phyloP scores from a whole-genome alignment of 176 grass and related monocot species.

The Thinopyrum elongatum region DNA sequence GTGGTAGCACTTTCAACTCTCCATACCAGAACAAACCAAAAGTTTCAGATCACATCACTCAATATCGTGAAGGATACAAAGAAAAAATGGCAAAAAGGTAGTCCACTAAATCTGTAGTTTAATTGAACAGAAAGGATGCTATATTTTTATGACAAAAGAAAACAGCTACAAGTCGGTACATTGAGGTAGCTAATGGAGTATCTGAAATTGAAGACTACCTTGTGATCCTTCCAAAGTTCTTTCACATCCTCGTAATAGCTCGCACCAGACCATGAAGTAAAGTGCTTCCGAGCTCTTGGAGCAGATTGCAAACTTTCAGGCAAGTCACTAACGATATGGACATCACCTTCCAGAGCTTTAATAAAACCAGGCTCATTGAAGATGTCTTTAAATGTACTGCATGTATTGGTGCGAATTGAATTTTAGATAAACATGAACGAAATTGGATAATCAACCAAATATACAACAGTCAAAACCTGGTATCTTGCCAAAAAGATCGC shows the following conservation, averaged over 20 bases:
- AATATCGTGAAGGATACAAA: neutral
- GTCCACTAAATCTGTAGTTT: neutral
- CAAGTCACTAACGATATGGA: slow-evolving; percentile 61
- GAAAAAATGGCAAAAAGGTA: neutral
- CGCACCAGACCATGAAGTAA: slow-evolving; percentile 86
- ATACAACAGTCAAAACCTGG: slow-evolving; percentile 53
- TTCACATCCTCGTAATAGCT: slow-evolving; percentile 74
- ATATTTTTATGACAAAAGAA: neutral
- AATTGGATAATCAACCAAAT: neutral
- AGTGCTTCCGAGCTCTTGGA: slow-evolving; percentile 81
- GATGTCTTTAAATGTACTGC: slow-evolving; percentile 84
- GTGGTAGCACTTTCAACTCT: neutral
- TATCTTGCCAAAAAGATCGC: slow-evolving; percentile 95
- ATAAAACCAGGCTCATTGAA: slow-evolving; percentile 82
- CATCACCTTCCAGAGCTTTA: slow-evolving; percentile 80
- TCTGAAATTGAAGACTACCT: slow-evolving; percentile 52
- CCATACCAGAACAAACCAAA: neutral
- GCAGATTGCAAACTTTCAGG: slow-evolving; percentile 68
- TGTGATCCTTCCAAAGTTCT: slow-evolving; percentile 80
- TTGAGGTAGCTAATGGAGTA: neutral
- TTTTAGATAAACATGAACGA: slow-evolving; percentile 15
- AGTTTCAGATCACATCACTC: slow-evolving; percentile 4
- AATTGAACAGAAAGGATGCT: neutral
- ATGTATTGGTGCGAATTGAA: neutral
- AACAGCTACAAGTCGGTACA: neutral